Base-by-base conservation (phyloP, 2,329 filamentous ascomycete genomes). In the Microdochium paspali region DNA sequence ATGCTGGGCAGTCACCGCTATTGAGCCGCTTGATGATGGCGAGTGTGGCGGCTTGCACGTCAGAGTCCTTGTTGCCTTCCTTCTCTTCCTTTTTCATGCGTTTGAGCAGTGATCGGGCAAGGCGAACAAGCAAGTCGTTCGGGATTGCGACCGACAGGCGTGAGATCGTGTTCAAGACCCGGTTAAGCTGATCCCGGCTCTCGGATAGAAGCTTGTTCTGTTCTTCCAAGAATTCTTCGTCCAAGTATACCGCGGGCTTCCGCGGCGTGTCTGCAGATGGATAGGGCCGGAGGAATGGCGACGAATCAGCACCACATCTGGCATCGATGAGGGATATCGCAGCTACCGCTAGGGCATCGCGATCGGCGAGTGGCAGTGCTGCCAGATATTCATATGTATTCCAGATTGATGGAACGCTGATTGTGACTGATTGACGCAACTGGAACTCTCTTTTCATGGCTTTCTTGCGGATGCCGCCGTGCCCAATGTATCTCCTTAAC, bases 1-100 rank as follows among this genome's bases (percentile, higher is more conserved):
- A 45, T 1, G 49, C 47, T 0, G 66, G 65, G 20, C 56, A 54
- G 15, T 66, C 62, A 23, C 61, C 58, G 1, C 32, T 44, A 1
- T 59, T 49, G 5, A 67, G 31, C 1, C 47, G 31, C 2, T 54
- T 47, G 21, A 63, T 50, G 18, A 61, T 53, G 1, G n/a, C 10
- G 13, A 56, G 20, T 7, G 44, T 24, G 10, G 44, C 47, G 10
- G 45, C n/a, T 10, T 47, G 47, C 2, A 50, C 40, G 4, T 49
- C 25, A 2, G 25, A 4, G n/a, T 50, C 47, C 3, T 43, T 7
- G 5, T 28, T 23, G 18, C 35, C 35, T 23, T 44, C 42, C 10
- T 24, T 7, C 18, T 39, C 18, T 1, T 25, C 42, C 2, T 31
- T 35, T 15, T 47, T 21, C 15, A 56, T 26, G 1, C 53, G 47